A percentile compares a stretch with the other conserved stretches of the same genome.
Evolutionary conservation across 2,329 filamentous ascomycete genomes (phyloP).

Genomic region (Fonsecaea monophora): DNA sequence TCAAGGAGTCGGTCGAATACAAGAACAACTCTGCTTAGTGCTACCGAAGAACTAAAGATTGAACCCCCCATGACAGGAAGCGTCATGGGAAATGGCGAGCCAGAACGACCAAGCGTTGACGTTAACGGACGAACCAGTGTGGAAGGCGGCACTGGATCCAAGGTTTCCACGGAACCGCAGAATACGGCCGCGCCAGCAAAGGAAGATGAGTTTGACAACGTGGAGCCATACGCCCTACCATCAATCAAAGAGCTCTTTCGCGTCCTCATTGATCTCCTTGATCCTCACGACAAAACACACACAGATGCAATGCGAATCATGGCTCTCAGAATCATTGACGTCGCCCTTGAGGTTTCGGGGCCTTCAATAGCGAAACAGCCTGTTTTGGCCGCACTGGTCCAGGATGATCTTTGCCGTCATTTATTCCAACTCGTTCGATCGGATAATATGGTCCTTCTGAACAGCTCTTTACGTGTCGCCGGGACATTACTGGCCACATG

Average conservation of each 20-base stretch:
- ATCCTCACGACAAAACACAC: slow-evolving; percentile 90
- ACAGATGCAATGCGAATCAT: slow-evolving; percentile 96
- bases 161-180: slow-evolving; percentile 44
- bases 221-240: slow-evolving; percentile 89
- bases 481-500: slow-evolving; percentile 91
- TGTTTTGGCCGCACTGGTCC: slow-evolving; percentile 82
- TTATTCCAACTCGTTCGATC: slow-evolving; percentile 95
- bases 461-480: slow-evolving; percentile 89
- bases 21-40: slow-evolving; percentile 49
- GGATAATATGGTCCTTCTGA: slow-evolving; percentile 93
- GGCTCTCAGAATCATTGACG: slow-evolving; percentile 95
- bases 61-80: slow-evolving; percentile 63
- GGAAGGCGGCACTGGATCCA: slow-evolving; percentile 40
- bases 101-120: slow-evolving; percentile 34
- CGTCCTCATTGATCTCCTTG: slow-evolving; percentile 89
- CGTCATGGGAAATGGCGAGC: slow-evolving; percentile 61
- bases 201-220: slow-evolving; percentile 53
- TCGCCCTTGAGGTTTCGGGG: slow-evolving; percentile 93
- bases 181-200: slow-evolving; percentile 46
- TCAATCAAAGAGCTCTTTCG: slow-evolving; percentile 94
- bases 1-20: slow-evolving; percentile 38
- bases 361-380: slow-evolving; percentile 94
- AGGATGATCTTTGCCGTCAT: slow-evolving; percentile 91
- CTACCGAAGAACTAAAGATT: slow-evolving; percentile 82
- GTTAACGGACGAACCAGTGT: slow-evolving; percentile 24